phyloP scores from a whole-genome alignment of 371 early-diverging fungal species.

The Zychaea mexicana region DNA sequence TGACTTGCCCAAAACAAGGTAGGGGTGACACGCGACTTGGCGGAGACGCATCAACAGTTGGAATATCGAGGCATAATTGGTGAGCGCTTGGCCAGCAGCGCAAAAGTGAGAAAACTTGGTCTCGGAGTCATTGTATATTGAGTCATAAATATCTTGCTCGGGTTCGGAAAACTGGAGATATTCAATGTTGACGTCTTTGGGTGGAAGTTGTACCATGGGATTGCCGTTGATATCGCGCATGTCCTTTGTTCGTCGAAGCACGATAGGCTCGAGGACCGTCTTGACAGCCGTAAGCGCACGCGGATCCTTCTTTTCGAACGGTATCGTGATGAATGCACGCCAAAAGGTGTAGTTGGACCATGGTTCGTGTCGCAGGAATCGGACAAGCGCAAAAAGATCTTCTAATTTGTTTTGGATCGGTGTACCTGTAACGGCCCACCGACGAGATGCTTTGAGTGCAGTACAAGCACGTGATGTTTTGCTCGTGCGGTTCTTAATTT shows the following conservation, averaged over 20 bases:
- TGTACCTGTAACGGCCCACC: slow-evolving; percentile 85
- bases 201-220: slow-evolving; percentile 65
- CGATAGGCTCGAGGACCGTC: slow-evolving; percentile 67
- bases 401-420: slow-evolving; percentile 77
- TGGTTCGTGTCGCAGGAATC: slow-evolving; percentile 77
- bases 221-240: slow-evolving; percentile 59
- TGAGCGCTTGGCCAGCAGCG: slow-evolving; percentile 41
- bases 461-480: slow-evolving; percentile 63
- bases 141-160: slow-evolving; percentile 50
- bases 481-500: slow-evolving; percentile 65
- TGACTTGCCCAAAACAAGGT: slow-evolving; percentile 39
- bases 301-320: slow-evolving; percentile 62
- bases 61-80: slow-evolving; percentile 54
- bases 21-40: slow-evolving; percentile 71
- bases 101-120: slow-evolving; percentile 48
- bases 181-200: slow-evolving; percentile 55
- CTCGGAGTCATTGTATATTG: slow-evolving; percentile 47
- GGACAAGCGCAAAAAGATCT: slow-evolving; percentile 83
- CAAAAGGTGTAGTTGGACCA: slow-evolving; percentile 68
- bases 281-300: slow-evolving; percentile 64
- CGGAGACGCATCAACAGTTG: slow-evolving; percentile 57
- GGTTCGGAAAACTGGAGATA: slow-evolving; percentile 57
- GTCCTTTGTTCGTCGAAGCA: slow-evolving; percentile 67
- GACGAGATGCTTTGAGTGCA: slow-evolving; percentile 59
- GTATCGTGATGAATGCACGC: slow-evolving; percentile 65